Percentiles rank a stretch among this genome's conserved stretches.
Evolutionary conservation across 768 basidiomycete species (phyloP).

Genomic region (Rhizopogon salebrosus): DNA sequence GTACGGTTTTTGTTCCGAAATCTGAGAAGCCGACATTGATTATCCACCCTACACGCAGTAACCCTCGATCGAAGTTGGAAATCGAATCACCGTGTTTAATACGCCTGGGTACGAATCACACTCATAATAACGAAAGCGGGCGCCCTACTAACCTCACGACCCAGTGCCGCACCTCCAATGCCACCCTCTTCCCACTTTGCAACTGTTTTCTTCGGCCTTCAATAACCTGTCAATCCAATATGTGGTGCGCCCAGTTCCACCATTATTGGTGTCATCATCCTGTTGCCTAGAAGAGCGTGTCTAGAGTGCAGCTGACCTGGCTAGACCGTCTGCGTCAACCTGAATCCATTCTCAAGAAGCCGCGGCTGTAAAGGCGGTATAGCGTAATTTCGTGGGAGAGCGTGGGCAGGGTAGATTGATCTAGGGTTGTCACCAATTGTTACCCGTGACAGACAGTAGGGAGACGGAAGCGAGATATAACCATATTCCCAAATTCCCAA

Average conservation of each 20-base stretch:
- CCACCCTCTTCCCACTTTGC: slow-evolving; percentile 44
- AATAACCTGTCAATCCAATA: slow-evolving; percentile 62
- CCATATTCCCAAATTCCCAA: slow-evolving; percentile 5
- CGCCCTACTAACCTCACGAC: slow-evolving; percentile 10
- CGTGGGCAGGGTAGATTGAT: not conserved
- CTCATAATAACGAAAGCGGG: not conserved
- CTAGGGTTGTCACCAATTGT: not conserved
- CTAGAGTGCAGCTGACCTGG: not conserved
- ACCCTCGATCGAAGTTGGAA: slow-evolving; percentile 45
- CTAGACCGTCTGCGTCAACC: too few species aligned
- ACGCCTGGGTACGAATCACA: slow-evolving; percentile 41
- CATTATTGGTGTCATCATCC: slow-evolving; percentile 10
- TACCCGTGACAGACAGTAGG: not conserved
- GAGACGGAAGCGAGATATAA: slow-evolving; percentile 1
- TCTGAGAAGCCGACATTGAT: slow-evolving; percentile 9
- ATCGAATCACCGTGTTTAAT: slow-evolving; percentile 47
- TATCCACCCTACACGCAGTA: slow-evolving; percentile 33
- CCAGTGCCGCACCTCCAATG: slow-evolving; percentile 45
- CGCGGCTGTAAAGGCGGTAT: not conserved
- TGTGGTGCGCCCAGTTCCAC: slow-evolving; percentile 19
- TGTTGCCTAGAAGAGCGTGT: not conserved
- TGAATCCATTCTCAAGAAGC: not conserved
- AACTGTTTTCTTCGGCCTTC: slow-evolving; percentile 56
- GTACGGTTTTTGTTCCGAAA: slow-evolving; percentile 32
- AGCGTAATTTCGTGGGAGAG: not conserved